Evolutionary conservation across 2,329 filamentous ascomycete genomes (phyloP).

Genomic region (Calonectria leucothoes): DNA sequence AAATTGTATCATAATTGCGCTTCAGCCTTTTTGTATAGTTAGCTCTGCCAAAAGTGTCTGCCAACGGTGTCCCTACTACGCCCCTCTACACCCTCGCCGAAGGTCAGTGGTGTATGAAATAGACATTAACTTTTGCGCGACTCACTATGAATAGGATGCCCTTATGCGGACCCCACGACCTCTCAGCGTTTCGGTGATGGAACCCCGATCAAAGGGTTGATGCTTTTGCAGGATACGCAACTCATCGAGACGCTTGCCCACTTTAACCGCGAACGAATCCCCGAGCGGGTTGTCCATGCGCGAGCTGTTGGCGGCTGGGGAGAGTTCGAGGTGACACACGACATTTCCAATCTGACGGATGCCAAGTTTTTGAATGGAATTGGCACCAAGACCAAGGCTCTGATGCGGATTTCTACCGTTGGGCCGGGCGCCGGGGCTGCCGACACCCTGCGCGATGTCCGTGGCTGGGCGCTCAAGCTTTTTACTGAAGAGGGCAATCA

Average conservation of each 20-base stretch:
- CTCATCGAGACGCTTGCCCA: constrained; percentile 71
- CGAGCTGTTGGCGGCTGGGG: constrained; percentile 59
- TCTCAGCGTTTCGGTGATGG: not conserved
- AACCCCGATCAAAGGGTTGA: constrained; percentile 16
- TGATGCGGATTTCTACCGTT: constrained; percentile 77
- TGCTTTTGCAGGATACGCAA: constrained; percentile 73
- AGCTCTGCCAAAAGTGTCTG: not conserved
- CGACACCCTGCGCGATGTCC: constrained; percentile 76
- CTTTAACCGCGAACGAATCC: constrained; percentile 64
- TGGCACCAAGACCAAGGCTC: constrained; percentile 67
- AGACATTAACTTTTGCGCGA: too few species aligned
- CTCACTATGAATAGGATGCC: not conserved
- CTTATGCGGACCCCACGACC: constrained; percentile 12
- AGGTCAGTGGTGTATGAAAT: not conserved
- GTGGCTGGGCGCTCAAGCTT: constrained; percentile 69
- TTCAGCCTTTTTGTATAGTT: not conserved
- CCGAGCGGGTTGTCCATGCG: constrained; percentile 49
- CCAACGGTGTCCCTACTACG: not conserved
- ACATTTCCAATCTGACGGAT: constrained; percentile 66
- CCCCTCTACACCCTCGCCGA: constrained; percentile 5
- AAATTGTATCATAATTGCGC: not conserved
- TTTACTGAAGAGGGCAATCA: constrained; percentile 79
- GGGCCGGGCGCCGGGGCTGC: constrained; percentile 74
- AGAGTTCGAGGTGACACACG: constrained; percentile 69
- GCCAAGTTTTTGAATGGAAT: constrained; percentile 64